Percentiles rank a stretch among this genome's conserved stretches.
These are phyloP conservation scores for Zymoseptoria brevis DNA, from an alignment of 2,329 filamentous ascomycete species.

Conservation along the genomic window DNA sequence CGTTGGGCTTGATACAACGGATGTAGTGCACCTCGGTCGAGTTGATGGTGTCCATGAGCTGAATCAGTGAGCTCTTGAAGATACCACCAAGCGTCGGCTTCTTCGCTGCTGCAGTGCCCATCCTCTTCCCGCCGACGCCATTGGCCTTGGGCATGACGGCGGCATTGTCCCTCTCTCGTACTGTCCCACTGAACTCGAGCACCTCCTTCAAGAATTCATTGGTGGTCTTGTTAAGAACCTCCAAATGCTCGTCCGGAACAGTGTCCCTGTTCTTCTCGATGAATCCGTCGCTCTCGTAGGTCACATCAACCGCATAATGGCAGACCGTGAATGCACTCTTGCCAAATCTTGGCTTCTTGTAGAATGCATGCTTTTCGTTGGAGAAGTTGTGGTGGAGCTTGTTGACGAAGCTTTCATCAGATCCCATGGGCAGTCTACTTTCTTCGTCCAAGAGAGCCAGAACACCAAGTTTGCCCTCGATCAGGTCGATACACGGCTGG, in stretches of 20 bases:
- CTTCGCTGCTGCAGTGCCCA: constrained; percentile 84
- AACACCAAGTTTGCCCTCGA: constrained; percentile 93
- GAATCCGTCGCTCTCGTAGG: constrained; percentile 97
- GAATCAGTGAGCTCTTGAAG: constrained; percentile 96
- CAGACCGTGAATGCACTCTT: constrained; percentile 97
- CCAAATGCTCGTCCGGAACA: constrained; percentile 96
- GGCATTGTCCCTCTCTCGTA: constrained; percentile 77
- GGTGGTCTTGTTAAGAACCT: constrained; percentile 73
- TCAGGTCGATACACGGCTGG: constrained; percentile 96
- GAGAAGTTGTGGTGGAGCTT: constrained; percentile 94
- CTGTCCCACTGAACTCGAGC: constrained; percentile 72
- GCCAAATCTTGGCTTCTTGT: constrained; percentile 96
- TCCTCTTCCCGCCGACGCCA: constrained; percentile 65
- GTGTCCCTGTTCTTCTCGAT: constrained; percentile 99
- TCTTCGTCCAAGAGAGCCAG: constrained; percentile 91
- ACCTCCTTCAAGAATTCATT: constrained; percentile 82
- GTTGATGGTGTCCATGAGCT: constrained; percentile 96
- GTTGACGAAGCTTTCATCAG: constrained; percentile 91
- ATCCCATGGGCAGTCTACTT: constrained; percentile 91
- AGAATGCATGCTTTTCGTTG: constrained; percentile 86
- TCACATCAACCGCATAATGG: constrained; percentile 96
- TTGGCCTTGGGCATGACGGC: constrained; percentile 62
- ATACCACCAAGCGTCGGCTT: constrained; percentile 97
- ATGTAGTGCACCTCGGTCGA: constrained; percentile 99
- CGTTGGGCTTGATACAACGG: constrained; percentile 97